A percentile compares a stretch with the other conserved stretches of the same genome.
Conservation (phyloP, 192 early-diverging fungal genomes). For the Helicostylum pulchrum region DNA sequence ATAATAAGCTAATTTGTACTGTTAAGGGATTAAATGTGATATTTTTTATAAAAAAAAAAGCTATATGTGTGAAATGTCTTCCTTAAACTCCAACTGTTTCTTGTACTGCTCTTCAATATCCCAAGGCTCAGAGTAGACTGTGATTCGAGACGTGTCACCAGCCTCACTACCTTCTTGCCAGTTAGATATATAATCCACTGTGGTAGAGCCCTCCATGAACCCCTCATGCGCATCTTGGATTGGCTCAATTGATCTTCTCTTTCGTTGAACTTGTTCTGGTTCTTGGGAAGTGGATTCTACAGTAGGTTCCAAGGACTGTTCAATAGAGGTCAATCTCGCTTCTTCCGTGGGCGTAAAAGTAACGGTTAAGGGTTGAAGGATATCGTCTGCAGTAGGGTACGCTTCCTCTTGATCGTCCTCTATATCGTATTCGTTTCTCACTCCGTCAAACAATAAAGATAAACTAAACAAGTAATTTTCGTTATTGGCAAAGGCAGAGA, state of each 20-base stretch:
- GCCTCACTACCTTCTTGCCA: background rate
- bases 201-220: background rate
- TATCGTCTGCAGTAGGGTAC: no score
- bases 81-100: background rate
- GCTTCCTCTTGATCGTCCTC: no score
- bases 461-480: no score
- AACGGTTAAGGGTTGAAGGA: background rate
- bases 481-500: no score
- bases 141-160: background rate
- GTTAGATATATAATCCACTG: background rate
- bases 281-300: background rate
- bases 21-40: no score
- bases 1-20: background rate
- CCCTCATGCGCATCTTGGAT: background rate
- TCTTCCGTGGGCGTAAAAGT: background rate
- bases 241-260: background rate
- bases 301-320: no score
- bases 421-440: no score
- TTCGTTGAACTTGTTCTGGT: background rate
- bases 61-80: background rate
- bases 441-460: no score
- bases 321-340: background rate
- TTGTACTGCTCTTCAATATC: constrained; percentile 4
- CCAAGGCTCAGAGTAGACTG: background rate
- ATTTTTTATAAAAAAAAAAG: no score